phyloP scores from a whole-genome alignment of 2,329 filamentous ascomycete species.

The Ascochyta rabiei region DNA sequence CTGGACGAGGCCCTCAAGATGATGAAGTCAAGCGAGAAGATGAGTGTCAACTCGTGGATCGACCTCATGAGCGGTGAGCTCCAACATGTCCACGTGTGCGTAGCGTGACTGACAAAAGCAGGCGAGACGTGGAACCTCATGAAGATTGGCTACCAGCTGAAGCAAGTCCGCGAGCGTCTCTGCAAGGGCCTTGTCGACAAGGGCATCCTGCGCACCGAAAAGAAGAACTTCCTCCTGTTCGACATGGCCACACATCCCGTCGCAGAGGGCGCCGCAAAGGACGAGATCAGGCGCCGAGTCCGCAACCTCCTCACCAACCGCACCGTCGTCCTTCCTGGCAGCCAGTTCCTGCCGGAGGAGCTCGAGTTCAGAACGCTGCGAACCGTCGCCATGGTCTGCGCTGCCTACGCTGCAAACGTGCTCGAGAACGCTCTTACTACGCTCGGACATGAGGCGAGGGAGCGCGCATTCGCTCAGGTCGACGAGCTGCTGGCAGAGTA shows the following conservation, averaged over 20 bases:
- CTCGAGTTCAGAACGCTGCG: conserved; percentile 92
- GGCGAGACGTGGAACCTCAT: conserved; percentile 99
- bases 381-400: conserved; percentile 95
- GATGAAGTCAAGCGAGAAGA: conserved; percentile 99
- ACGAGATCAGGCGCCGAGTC: conserved; percentile 92
- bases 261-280: conserved; percentile 94
- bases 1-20: conserved; percentile 98
- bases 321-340: conserved; percentile 85
- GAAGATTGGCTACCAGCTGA: conserved; percentile 99
- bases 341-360: conserved; percentile 89
- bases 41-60: conserved; percentile 99
- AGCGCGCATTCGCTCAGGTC: conserved; percentile 94
- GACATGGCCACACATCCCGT: conserved; percentile 99
- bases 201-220: conserved; percentile 96
- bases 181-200: conserved; percentile 98
- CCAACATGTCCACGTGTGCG: neutral
- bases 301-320: conserved; percentile 91
- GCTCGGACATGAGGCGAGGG: conserved; percentile 89
- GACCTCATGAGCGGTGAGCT: conserved; percentile 93
- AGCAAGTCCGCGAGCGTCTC: conserved; percentile 96
- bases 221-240: conserved; percentile 98
- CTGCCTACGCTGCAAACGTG: conserved; percentile 96
- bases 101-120: conserved; percentile 51
- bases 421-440: conserved; percentile 96
- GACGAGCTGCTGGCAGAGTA: conserved; percentile 96